These are phyloP conservation scores for Ascochyta viciae-villosae DNA, from an alignment of 2,329 filamentous ascomycete species.

Conservation along the genomic window DNA sequence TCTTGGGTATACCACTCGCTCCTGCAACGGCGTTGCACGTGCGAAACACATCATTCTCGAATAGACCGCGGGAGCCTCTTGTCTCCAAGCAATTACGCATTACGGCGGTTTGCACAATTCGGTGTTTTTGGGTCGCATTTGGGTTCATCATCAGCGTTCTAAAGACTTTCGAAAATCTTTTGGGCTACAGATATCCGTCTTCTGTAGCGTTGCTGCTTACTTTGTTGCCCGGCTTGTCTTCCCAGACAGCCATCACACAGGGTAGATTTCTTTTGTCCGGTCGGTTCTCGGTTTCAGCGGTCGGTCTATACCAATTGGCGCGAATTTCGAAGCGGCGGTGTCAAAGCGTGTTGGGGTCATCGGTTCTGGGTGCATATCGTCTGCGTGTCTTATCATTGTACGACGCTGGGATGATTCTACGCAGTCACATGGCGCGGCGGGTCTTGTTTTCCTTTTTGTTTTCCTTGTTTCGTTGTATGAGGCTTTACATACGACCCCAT, in stretches of 20 bases:
- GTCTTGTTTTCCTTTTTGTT: conserved; percentile 30
- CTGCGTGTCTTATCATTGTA: conserved; percentile 46
- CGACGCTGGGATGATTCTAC: conserved; percentile 51
- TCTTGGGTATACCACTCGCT: conserved; percentile 51
- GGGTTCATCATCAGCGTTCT: conserved; percentile 42
- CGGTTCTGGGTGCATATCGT: conserved; percentile 45
- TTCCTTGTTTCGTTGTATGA: conserved; percentile 43
- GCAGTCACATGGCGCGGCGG: conserved; percentile 40
- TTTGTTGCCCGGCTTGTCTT: conserved; percentile 40
- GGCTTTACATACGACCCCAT: conserved; percentile 36
- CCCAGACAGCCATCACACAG: conserved; percentile 36
- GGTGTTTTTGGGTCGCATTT: conserved; percentile 49
- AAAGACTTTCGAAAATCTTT: conserved; percentile 46
- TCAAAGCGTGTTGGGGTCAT: conserved; percentile 41
- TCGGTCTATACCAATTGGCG: conserved; percentile 52
- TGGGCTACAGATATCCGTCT: conserved; percentile 44
- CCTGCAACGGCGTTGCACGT: conserved; percentile 52
- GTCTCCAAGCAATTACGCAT: conserved; percentile 50
- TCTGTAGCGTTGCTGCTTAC: conserved; percentile 44
- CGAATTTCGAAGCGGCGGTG: conserved; percentile 50
- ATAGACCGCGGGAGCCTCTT: conserved; percentile 50
- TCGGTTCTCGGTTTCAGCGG: conserved; percentile 43
- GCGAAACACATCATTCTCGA: conserved; percentile 44
- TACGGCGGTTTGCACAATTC: conserved; percentile 50
- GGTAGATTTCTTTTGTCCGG: conserved; percentile 53